Conservation (phyloP, 2,329 filamentous ascomycete genomes). For the Metarhizium anisopliae region DNA sequence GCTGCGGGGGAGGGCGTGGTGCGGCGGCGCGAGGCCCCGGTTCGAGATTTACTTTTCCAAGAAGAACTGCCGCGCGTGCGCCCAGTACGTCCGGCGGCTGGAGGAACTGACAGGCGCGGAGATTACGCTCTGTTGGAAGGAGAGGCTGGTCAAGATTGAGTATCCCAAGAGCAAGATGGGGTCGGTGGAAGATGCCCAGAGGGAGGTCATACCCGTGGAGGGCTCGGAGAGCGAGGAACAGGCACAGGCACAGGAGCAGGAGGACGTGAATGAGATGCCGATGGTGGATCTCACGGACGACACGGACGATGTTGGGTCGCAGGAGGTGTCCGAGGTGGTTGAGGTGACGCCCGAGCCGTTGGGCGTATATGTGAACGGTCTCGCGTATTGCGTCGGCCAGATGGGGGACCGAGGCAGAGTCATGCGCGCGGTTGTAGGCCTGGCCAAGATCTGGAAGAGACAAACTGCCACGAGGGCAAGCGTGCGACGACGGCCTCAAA, state of each 20-base stretch:
- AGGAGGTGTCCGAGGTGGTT: neutral
- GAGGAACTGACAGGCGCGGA: conserved; percentile 17
- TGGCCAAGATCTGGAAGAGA: conserved; percentile 1
- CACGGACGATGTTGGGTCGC: neutral
- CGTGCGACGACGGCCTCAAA: too few species aligned
- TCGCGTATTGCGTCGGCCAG: conserved; percentile 25
- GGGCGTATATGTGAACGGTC: conserved; percentile 15
- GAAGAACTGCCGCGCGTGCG: conserved; percentile 21
- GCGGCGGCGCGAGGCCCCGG: conserved; percentile 15
- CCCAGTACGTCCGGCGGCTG: conserved; percentile 15
- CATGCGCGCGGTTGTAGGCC: neutral
- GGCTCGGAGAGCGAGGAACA: neutral
- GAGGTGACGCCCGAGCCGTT: conserved; percentile 2
- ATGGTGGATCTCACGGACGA: conserved; percentile 1
- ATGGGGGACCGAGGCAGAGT: conserved; percentile 8
- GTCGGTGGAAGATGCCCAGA: neutral
- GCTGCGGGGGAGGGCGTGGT: conserved; percentile 15
- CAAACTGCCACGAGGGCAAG: neutral
- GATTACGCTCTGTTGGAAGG: conserved; percentile 18
- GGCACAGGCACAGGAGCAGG: conserved; percentile 1
- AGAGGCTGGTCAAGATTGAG: conserved; percentile 17
- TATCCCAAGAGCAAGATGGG: conserved; percentile 12
- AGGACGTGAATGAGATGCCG: neutral
- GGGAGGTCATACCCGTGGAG: neutral
- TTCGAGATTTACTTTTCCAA: conserved; percentile 28